Conservation (phyloP, 345 rosid genomes). For the Linum usitatissimum region DNA sequence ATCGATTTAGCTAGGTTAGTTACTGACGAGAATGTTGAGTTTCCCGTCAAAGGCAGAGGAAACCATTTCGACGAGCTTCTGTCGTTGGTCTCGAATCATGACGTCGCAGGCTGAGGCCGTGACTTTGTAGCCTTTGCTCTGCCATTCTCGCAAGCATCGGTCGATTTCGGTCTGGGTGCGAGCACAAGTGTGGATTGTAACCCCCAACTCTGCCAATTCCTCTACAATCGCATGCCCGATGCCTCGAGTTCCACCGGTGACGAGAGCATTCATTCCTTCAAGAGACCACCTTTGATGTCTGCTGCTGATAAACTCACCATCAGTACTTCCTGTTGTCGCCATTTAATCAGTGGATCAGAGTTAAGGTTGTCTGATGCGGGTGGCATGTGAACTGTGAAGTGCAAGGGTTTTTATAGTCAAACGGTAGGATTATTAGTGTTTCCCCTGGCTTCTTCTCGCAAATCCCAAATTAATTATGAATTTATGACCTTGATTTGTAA, state of each 20-base stretch:
- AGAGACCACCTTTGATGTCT: neutral
- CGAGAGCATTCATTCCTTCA: neutral
- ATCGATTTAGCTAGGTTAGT: neutral
- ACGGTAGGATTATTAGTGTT: too few relatives aligned
- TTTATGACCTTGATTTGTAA: too few relatives aligned
- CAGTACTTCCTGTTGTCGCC: too few relatives aligned
- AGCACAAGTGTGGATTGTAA: neutral
- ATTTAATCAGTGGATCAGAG: too few relatives aligned
- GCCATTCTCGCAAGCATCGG: neutral
- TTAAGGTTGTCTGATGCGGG: too few relatives aligned
- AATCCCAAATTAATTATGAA: too few relatives aligned
- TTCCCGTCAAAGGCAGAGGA: constrained; percentile 2
- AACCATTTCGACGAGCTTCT: neutral
- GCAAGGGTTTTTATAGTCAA: too few relatives aligned
- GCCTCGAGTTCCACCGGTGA: too few relatives aligned
- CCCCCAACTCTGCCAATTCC: neutral
- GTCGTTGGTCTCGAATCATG: neutral
- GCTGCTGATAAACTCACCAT: neutral
- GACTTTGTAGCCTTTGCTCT: neutral
- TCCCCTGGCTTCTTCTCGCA: too few relatives aligned
- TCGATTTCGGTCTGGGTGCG: neutral
- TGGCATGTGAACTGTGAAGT: too few relatives aligned
- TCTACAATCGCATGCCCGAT: neutral
- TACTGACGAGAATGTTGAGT: neutral
- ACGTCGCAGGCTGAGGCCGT: neutral